Base-by-base conservation (phyloP, 1,284 basidiomycete genomes). In the Wallemia mellicola region DNA sequence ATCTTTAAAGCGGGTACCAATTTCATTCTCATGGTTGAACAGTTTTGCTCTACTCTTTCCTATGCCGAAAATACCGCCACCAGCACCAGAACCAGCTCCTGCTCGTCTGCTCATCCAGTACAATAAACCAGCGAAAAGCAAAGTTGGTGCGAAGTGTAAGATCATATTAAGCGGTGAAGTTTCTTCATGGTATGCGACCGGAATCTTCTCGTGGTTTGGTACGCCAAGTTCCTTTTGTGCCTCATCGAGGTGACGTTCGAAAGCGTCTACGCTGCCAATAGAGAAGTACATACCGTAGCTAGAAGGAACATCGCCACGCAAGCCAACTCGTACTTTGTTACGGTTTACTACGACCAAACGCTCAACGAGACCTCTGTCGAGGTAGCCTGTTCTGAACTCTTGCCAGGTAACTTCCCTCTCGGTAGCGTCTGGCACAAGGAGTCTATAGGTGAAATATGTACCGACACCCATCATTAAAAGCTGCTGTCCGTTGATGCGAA, bases 321-420 rank as follows among this genome's bases (percentile, higher is more conserved):
- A 75, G 67, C 83, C 82, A 64, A 94, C 80, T 59, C 85, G 83
- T 60, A 96, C 92, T 68, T 79, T 83, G 63, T 79, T 79, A 33
- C 88, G 80, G 71, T 98, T 98, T 67, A 96, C 79, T 61, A 99
- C 94, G 59, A 81, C 79, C 61, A 99, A 80, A 67, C 83, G 89
- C 65, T 95, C 89, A 27, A 99, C 94, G 59, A 96, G 79, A 48
- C 89, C 92, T 70, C 92, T 91, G 70, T 94, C 86, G 59, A 96
- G 80, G 73, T 95, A 86, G 24, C 84, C 84, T 59, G 86, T 91
- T 62, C 89, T 81, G 75, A 96, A 96, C 70, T 95, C 91, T 72
- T 95, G 91, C 89, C 91, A 96, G 63, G 91, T 95, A 64, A 96
- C 94, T 72, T 96, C 91, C 63, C 83, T 79, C 2, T 83, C 79